Conservation (phyloP, 768 basidiomycete genomes). For the Termitomyces titanicus region DNA sequence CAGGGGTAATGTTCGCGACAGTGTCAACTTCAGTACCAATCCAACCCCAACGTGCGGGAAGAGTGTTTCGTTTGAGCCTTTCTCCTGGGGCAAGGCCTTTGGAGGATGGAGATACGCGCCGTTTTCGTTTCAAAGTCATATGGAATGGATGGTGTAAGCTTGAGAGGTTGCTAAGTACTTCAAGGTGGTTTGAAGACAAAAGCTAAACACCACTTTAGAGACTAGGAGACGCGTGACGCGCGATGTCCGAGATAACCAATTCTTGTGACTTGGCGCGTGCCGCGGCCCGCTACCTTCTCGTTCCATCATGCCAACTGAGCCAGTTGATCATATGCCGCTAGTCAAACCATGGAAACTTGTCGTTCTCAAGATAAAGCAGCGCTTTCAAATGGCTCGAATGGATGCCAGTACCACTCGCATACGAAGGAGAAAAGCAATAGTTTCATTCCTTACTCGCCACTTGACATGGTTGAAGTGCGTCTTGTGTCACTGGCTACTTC, state of each 20-base stretch:
- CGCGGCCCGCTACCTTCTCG: too few species aligned
- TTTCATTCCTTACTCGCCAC: constrained; percentile 30
- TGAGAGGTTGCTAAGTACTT: background rate
- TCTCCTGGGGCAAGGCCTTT: constrained; percentile 62
- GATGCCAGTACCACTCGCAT: constrained; percentile 38
- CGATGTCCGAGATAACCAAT: background rate
- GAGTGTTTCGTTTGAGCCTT: constrained; percentile 53
- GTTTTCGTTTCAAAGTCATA: constrained; percentile 61
- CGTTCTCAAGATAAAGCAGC: constrained; percentile 19
- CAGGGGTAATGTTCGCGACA: constrained; percentile 56
- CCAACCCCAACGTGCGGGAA: constrained; percentile 77
- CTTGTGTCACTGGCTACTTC: background rate
- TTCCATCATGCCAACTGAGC: constrained; percentile 4
- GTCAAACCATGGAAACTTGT: constrained; percentile 8
- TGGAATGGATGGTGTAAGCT: constrained; percentile 3
- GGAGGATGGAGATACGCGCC: constrained; percentile 39
- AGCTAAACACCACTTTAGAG: background rate
- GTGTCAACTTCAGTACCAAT: constrained; percentile 62
- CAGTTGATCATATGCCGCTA: background rate
- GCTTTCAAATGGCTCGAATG: constrained; percentile 10
- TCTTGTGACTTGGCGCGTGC: background rate
- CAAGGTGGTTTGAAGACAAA: background rate
- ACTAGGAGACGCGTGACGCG: constrained; percentile 3
- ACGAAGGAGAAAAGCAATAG: constrained; percentile 38
- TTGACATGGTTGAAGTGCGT: constrained; percentile 35